Evolutionary conservation across 1,284 basidiomycete species (phyloP).

Genomic region (Microbotryum violaceum): DNA sequence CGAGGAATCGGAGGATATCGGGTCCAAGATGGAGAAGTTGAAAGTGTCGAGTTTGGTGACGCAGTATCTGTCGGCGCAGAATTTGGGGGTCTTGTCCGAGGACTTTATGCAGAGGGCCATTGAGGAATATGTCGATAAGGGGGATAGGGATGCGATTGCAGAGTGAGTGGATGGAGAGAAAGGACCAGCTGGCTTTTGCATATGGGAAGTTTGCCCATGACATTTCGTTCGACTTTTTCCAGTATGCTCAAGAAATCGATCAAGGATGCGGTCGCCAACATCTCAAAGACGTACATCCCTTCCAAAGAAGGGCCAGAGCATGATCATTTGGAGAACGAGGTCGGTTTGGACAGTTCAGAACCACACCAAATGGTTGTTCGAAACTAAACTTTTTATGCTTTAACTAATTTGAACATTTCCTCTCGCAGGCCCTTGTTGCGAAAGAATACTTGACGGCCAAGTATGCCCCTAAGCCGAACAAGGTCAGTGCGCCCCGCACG

Average conservation of each 20-base stretch:
- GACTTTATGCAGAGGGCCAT: constrained; percentile 83
- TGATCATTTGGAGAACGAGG: constrained; percentile 26
- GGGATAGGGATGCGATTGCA: constrained; percentile 75
- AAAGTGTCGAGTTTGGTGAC: constrained; percentile 58
- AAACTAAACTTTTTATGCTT: too few species aligned
- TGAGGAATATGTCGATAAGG: constrained; percentile 88
- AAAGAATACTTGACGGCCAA: constrained; percentile 21
- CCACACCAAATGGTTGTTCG: too few species aligned
- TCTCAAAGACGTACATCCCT: constrained; percentile 22
- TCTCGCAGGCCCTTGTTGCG: background rate
- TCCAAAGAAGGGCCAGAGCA: constrained; percentile 23
- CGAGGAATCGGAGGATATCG: constrained; percentile 3
- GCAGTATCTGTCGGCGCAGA: constrained; percentile 81
- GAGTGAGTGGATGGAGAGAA: constrained; percentile 11
- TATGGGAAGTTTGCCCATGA: background rate
- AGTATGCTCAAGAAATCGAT: constrained; percentile 33
- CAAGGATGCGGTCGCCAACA: constrained; percentile 24
- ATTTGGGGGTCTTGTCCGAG: constrained; percentile 77
- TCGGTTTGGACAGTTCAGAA: constrained; percentile 1
- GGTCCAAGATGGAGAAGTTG: constrained; percentile 40
- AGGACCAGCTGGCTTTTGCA: background rate
- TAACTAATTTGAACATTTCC: too few species aligned
- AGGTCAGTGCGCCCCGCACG: constrained; percentile 5
- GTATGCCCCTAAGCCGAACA: constrained; percentile 28
- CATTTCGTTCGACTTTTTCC: background rate